Evolutionary conservation across 371 early-diverging fungal species (phyloP), one percentile per base, ranked within the genome.

Genomic region (Phascolomyces articulosus): DNA sequence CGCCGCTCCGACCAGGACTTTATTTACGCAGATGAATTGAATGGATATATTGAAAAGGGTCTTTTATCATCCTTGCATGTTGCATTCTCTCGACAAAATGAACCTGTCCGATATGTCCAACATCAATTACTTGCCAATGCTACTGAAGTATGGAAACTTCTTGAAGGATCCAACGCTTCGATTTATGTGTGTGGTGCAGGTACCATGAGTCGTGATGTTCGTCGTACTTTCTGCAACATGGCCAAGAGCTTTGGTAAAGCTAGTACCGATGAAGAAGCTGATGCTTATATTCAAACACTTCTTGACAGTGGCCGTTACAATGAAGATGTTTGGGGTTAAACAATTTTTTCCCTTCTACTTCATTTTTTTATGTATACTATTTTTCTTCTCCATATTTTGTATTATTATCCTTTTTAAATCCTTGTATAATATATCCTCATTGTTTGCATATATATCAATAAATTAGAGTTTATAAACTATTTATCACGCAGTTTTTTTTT

Each of bases 1-100:
- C 87, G 98, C 58, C 81, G 87, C 62, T 65, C 55, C 0, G 72
- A 84, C 11, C 79, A 78, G 44, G 98, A 98, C 69, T 90, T 82
- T 66, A 84, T 91, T 29, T 96, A 91, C 64, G 73, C 70, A 0
- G 72, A 83, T 3, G 93, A 95, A 68, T 86, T 89, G 64, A 76
- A 87, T 23, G 40, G 54, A 1, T 86, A 86, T 65, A 81, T 66
- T 2, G 47, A 61, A 0, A 70, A 78, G 0, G 87, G 87, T 1
- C 63, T 74, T n/a, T 70, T 97, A 0, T 63, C 65, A 23, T 62
- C 65, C 31, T 74, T 93, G 38, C 83, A 81, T 68, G 78, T 87
- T 0, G 96, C 97, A 0, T 93, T 88, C 68, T 96, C 97, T 6
- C 58, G 82, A 38, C 68, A 62, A 40, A 51, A 49, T 0, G 68